These are phyloP conservation scores for Entelexis paramagnoliae DNA, from an alignment of 1,139 yeast genomes.

Conservation along the genomic window DNA sequence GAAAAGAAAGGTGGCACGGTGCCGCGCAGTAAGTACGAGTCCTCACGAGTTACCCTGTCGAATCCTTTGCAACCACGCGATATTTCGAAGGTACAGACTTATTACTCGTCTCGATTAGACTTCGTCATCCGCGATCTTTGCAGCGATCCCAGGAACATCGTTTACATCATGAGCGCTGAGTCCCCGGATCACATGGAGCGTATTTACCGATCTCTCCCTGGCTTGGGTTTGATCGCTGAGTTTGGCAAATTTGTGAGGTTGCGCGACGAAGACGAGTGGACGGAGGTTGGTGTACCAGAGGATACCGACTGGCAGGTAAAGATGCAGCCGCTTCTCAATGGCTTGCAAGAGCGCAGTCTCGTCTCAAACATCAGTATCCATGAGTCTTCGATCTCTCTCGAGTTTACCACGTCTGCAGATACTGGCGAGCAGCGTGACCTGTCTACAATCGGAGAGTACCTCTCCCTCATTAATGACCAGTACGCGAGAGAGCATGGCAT, in stretches of 20 bases:
- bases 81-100: constrained; percentile 2
- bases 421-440: constrained; percentile 53
- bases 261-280: constrained; percentile 44
- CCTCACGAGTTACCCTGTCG: neutral
- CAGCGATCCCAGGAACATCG: constrained; percentile 47
- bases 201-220: constrained; percentile 54
- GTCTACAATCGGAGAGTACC: constrained; percentile 70
- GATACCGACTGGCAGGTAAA: constrained; percentile 47
- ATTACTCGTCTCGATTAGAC: constrained; percentile 22
- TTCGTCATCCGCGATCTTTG: constrained; percentile 39
- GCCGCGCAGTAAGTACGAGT: neutral
- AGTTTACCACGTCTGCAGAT: constrained; percentile 42
- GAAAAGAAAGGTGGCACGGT: constrained; percentile 7
- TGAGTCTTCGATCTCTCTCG: constrained; percentile 66
- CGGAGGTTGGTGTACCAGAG: constrained; percentile 35
- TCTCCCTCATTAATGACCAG: constrained; percentile 72
- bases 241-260: constrained; percentile 65
- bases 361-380: constrained; percentile 64
- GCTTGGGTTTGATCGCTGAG: constrained; percentile 78
- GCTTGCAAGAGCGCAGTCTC: constrained; percentile 69
- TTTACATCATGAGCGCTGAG: constrained; percentile 60
- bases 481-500: constrained; percentile 47
- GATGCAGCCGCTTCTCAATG: constrained; percentile 48
- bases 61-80: constrained; percentile 1
- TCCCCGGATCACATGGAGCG: constrained; percentile 56